Conservation (phyloP, 2,329 filamentous ascomycete species). For the Sphaerostilbella broomeana region DNA sequence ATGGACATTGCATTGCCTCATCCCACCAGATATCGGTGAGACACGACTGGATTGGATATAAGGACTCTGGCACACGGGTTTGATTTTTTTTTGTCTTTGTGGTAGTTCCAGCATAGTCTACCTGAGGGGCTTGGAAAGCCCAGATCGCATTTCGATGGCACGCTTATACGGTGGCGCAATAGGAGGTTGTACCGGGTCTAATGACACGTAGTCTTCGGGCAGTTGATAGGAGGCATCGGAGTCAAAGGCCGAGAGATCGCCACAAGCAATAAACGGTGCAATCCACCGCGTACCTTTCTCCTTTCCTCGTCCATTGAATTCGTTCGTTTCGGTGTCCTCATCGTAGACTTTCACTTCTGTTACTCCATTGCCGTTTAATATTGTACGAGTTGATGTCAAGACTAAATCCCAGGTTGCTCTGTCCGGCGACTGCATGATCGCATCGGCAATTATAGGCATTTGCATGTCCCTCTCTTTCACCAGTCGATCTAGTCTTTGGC, state of each 20-base stretch:
- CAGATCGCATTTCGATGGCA: slow-evolving; percentile 65
- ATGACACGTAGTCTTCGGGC: slow-evolving; percentile 75
- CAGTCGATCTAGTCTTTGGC: slow-evolving; percentile 47
- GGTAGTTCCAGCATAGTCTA: slow-evolving; percentile 12
- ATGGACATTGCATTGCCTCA: slow-evolving; percentile 10
- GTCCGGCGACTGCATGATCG: slow-evolving; percentile 39
- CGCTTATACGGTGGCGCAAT: slow-evolving; percentile 93
- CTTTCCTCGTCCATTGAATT: no score
- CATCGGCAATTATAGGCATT: slow-evolving; percentile 35
- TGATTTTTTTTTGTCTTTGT: slow-evolving; percentile 1
- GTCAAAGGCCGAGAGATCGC: slow-evolving; percentile 89
- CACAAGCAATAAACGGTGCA: slow-evolving; percentile 93
- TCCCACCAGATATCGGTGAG: slow-evolving; percentile 5
- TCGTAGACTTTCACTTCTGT: slow-evolving; percentile 48
- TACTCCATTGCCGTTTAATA: slow-evolving; percentile 28
- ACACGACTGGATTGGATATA: slow-evolving; percentile 9
- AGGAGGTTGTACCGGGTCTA: slow-evolving; percentile 90
- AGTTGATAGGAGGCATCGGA: slow-evolving; percentile 91
- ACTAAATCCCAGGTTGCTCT: slow-evolving; percentile 38
- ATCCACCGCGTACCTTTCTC: slow-evolving; percentile 62
- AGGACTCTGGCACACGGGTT: slow-evolving; percentile 2
- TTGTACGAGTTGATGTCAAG: slow-evolving; percentile 14
- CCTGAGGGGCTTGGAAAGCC: slow-evolving; percentile 14
- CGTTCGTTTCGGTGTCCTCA: slow-evolving; percentile 17
- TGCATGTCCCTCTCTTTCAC: slow-evolving; percentile 35